Evolutionary conservation across 495 filamentous ascomycete genomes (phyloP).

Genomic region (Xylaria scruposa): DNA sequence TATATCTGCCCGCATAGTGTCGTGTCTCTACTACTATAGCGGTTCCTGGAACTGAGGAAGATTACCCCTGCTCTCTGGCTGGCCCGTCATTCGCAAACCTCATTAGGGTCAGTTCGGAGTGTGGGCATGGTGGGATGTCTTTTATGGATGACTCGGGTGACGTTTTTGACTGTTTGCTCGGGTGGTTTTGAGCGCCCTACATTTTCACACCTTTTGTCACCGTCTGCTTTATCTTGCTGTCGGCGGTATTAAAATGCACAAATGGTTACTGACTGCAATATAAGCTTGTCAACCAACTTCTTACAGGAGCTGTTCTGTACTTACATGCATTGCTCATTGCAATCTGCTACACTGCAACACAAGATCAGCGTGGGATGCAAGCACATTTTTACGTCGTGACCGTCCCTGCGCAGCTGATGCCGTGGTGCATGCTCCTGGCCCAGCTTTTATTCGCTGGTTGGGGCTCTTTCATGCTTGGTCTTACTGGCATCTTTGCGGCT

Average conservation of each 20-base stretch:
- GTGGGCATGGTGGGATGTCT: slow-evolving; percentile 89
- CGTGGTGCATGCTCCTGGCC: slow-evolving; percentile 74
- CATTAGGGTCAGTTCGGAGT: slow-evolving; percentile 72
- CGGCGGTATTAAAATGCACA: neutral
- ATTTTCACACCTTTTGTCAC: slow-evolving; percentile 52
- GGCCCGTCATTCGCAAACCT: slow-evolving; percentile 81
- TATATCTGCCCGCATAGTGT: slow-evolving; percentile 96
- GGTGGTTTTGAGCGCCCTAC: slow-evolving; percentile 88
- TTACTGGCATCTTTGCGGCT: slow-evolving; percentile 77
- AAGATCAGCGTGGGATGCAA: slow-evolving; percentile 78
- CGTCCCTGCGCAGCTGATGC: slow-evolving; percentile 75
- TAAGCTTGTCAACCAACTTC: slow-evolving; percentile 55
- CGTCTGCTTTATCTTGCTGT: slow-evolving; percentile 4
- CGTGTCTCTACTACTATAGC: slow-evolving; percentile 73
- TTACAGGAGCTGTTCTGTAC: slow-evolving; percentile 61
- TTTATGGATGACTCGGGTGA: slow-evolving; percentile 79
- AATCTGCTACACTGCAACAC: slow-evolving; percentile 78
- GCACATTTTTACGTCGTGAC: slow-evolving; percentile 76
- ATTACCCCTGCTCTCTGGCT: slow-evolving; percentile 82
- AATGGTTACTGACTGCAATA: slow-evolving; percentile 37
- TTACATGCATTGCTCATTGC: slow-evolving; percentile 75
- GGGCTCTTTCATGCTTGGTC: slow-evolving; percentile 57
- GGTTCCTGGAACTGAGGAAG: slow-evolving; percentile 99
- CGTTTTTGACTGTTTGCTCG: slow-evolving; percentile 63
- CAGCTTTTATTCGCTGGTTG: slow-evolving; percentile 66